Percentiles rank a stretch among this genome's conserved stretches.
phyloP scores from a whole-genome alignment of 306 rosid genomes.

The Urtica urens region DNA sequence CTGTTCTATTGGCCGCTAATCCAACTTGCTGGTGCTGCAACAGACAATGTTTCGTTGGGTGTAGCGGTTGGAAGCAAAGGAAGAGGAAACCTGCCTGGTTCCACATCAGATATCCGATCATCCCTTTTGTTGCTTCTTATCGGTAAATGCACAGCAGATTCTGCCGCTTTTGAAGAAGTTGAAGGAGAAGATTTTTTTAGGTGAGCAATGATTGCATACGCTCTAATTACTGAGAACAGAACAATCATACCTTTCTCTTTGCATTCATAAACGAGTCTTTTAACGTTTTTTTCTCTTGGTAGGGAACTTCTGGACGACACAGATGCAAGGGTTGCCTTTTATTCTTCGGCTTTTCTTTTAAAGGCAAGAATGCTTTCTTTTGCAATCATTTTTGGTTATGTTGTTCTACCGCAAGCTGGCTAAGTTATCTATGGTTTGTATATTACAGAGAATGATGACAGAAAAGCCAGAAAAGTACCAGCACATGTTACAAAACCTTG shows the following conservation, averaged over 20 bases:
- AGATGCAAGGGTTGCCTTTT: conserved; percentile 96
- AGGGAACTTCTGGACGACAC: conserved; percentile 95
- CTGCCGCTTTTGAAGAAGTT: conserved; percentile 73
- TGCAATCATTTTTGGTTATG: conserved; percentile 9
- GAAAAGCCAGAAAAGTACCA: conserved; percentile 94
- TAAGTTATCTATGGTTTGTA: conserved; percentile 14
- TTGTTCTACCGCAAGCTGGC: conserved; percentile 7
- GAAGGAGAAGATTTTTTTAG: conserved; percentile 85
- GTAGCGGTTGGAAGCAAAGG: conserved; percentile 99
- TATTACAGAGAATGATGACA: conserved; percentile 89
- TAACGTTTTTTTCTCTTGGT: conserved; percentile 22
- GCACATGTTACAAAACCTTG: conserved; percentile 87
- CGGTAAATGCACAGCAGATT: conserved; percentile 92
- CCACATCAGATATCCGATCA: conserved; percentile 92
- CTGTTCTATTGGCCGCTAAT: conserved; percentile 88
- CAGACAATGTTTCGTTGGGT: conserved; percentile 88
- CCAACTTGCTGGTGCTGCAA: conserved; percentile 96
- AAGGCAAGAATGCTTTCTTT: conserved; percentile 52
- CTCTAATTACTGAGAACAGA: conserved; percentile 10
- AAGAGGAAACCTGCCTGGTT: conserved; percentile 93
- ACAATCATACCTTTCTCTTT: conserved; percentile 9
- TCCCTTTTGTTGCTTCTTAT: conserved; percentile 82
- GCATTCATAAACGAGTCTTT: background rate
- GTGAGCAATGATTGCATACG: conserved; percentile 24
- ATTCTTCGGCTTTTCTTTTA: conserved; percentile 91